phyloP scores from a whole-genome alignment of 164 flowering plant species.

The Umbellularia californica region DNA sequence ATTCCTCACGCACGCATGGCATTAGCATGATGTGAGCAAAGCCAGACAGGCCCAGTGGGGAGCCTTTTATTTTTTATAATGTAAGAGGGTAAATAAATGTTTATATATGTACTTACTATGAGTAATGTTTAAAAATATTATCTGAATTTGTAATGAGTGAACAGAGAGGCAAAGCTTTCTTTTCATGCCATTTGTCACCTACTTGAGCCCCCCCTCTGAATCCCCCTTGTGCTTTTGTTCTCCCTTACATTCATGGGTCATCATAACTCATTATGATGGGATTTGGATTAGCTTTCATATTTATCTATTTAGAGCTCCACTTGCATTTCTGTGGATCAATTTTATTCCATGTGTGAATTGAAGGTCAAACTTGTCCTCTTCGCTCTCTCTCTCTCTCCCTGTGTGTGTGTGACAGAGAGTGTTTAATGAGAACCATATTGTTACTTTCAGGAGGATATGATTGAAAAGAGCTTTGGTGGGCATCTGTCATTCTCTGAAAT shows the following conservation, averaged over 20 bases:
- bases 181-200: neutral
- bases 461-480: slow-evolving; percentile 1
- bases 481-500: neutral
- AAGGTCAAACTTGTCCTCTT: neutral
- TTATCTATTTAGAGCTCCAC: neutral
- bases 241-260: neutral
- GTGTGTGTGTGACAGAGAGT: neutral
- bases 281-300: slow-evolving; percentile 1
- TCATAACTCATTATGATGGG: neutral
- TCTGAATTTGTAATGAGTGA: neutral
- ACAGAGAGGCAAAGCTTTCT: neutral
- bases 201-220: neutral
- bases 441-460: neutral
- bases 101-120: neutral
- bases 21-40: slow-evolving; percentile 6
- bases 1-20: slow-evolving; percentile 6
- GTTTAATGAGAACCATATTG: neutral
- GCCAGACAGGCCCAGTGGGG: neutral
- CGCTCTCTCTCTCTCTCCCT: too few species aligned
- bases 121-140: neutral
- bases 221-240: neutral
- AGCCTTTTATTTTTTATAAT: neutral
- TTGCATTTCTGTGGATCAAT: neutral
- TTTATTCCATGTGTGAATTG: neutral
- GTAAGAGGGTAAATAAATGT: neutral